phyloP scores from a whole-genome alignment of 2,329 filamentous ascomycete genomes.

The Colletotrichum lupini region DNA sequence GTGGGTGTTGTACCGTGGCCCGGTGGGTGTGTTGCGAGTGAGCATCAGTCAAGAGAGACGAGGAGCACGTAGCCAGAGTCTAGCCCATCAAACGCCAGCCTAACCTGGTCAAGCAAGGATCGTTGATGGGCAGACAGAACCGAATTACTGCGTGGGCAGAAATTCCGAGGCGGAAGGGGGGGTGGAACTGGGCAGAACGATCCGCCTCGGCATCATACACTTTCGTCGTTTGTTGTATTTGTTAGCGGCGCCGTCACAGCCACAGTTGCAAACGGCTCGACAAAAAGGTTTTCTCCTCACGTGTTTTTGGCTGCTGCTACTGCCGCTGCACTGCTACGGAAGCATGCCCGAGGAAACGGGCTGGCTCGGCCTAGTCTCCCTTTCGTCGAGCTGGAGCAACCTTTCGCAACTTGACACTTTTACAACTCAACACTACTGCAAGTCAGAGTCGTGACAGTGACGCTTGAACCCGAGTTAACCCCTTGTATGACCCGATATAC shows the following conservation, averaged over 20 bases:
- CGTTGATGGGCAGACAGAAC: slow-evolving; percentile 22
- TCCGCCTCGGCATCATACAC: slow-evolving; percentile 28
- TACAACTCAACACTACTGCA: no score
- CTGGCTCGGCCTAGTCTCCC: not conserved
- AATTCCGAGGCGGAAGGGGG: slow-evolving; percentile 23
- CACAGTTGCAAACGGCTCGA: slow-evolving; percentile 19
- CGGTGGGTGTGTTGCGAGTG: slow-evolving; percentile 24
- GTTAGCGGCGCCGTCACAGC: slow-evolving; percentile 16
- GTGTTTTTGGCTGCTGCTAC: slow-evolving; percentile 3
- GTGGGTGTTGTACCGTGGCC: not conserved
- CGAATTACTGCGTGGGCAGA: slow-evolving; percentile 35
- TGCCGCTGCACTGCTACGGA: not conserved
- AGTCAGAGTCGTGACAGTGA: not conserved
- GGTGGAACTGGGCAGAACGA: slow-evolving; percentile 30
- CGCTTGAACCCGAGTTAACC: not conserved
- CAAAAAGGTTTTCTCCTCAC: not conserved
- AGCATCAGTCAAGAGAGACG: slow-evolving; percentile 4
- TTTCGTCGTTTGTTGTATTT: not conserved
- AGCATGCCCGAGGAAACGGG: not conserved
- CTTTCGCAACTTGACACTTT: not conserved
- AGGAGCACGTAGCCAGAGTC: slow-evolving; percentile 21
- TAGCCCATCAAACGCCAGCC: slow-evolving; percentile 28
- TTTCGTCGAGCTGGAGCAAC: not conserved
- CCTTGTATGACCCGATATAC: not conserved
- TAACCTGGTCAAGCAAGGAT: slow-evolving; percentile 30